These are phyloP conservation scores for Hansenula anomala DNA, from an alignment of 1,139 yeast genomes.

Conservation along the genomic window DNA sequence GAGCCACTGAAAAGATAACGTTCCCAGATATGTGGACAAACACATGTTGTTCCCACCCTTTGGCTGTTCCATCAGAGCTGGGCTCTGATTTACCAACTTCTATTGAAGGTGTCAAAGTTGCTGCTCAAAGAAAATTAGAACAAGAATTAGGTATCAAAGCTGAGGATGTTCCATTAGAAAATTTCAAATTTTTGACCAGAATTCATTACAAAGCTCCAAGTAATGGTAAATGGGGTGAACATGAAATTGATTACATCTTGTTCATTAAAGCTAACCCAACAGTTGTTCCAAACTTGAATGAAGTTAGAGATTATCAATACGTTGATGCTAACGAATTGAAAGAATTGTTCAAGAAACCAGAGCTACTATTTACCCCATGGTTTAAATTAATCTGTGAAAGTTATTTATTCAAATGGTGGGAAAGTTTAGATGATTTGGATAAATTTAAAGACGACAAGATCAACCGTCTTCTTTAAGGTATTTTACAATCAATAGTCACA, in stretches of 20 bases:
- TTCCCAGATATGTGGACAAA: slow-evolving; percentile 98
- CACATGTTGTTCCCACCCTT: slow-evolving; percentile 97
- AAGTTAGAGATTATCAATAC: slow-evolving; percentile 76
- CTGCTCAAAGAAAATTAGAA: slow-evolving; percentile 86
- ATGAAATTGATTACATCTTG: slow-evolving; percentile 92
- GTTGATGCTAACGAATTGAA: slow-evolving; percentile 66
- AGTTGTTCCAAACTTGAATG: slow-evolving; percentile 59
- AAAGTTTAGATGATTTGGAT: slow-evolving; percentile 47
- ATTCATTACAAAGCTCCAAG: slow-evolving; percentile 91
- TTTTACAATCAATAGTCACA: too few relatives aligned
- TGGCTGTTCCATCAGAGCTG: slow-evolving; percentile 76
- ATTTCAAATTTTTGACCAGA: slow-evolving; percentile 82
- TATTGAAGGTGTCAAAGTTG: slow-evolving; percentile 73
- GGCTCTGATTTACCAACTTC: slow-evolving; percentile 57
- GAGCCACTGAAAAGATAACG: slow-evolving; percentile 95
- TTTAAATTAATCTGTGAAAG: slow-evolving; percentile 91
- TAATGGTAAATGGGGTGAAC: slow-evolving; percentile 92
- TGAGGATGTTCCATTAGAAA: slow-evolving; percentile 55
- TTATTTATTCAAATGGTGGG: slow-evolving; percentile 94
- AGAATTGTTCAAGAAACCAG: slow-evolving; percentile 65
- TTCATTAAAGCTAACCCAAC: slow-evolving; percentile 62
- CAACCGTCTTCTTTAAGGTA: slow-evolving; percentile 21
- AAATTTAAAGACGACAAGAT: slow-evolving; percentile 16
- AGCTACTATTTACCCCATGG: slow-evolving; percentile 90
- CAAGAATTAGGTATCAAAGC: slow-evolving; percentile 89